Base-by-base conservation (phyloP, 495 filamentous ascomycete genomes). In the Penicillium lagena region DNA sequence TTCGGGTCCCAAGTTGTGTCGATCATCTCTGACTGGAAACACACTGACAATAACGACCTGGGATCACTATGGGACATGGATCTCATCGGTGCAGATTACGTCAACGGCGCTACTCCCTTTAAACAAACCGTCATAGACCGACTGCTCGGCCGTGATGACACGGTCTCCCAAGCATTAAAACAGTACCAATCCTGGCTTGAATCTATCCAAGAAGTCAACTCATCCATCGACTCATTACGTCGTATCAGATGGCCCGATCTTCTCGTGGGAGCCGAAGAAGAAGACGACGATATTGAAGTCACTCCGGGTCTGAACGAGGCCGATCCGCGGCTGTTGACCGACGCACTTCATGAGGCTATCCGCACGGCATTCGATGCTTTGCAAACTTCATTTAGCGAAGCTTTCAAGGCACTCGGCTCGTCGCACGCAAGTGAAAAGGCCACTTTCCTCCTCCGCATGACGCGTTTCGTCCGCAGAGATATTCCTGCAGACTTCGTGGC, bases 171-270 rank as follows among this genome's bases (percentile, higher is more conserved):
- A 43, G 75, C 79, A 2, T 63, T 85, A 8, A 61, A 63, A 9
- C 66, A 63, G 31, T 95, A 90, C 56, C 70, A 79, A 44, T 64
- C 66, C 2, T 97, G 90, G 88, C 71, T 80, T 17, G 60, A 65
- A 8, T 70, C 78, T 3, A 77, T 95, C 12, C 68, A 81, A 39
- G 74, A 76, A 37, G 71, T 83, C 2, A 72, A 71, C 9, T 63
- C 67, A 11, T 72, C 82, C 10, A 78, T 94, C 28, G 77, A 83
- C 27, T 76, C 79, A 14, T 69, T 96, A 35, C 79, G 72, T 45
- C 74, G 77, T 9, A 75, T 78, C 29, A 78, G 77, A 43, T 95
- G 89, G 85, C 81, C 85, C 15, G 85, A 90, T 45, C 78, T 89
- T 29, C 64, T 88, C 11, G 83, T 93, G 29, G 77, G 80, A 22